phyloP scores from a whole-genome alignment of 768 basidiomycete genomes.

The Sarcodon sp. region DNA sequence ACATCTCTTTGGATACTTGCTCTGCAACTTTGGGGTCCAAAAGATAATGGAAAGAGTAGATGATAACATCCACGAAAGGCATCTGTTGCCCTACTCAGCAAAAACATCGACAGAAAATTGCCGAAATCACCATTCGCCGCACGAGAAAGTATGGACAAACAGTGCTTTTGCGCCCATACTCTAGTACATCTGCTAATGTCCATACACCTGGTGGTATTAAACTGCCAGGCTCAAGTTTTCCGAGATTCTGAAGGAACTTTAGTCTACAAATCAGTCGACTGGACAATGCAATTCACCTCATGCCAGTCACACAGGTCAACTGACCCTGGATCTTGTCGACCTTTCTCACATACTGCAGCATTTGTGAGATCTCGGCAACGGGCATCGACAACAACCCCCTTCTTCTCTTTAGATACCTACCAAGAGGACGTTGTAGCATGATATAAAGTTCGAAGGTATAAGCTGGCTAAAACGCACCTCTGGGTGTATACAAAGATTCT shows the following conservation, averaged over 20 bases:
- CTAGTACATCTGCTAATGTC: slow-evolving; percentile 87
- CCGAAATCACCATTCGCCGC: slow-evolving; percentile 71
- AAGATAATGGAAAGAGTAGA: slow-evolving; percentile 98
- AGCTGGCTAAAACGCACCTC: slow-evolving; percentile 37
- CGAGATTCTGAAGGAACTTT: slow-evolving; percentile 49
- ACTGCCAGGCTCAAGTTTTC: slow-evolving; percentile 67
- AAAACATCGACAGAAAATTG: background rate
- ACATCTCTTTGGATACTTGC: slow-evolving; percentile 95
- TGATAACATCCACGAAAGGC: slow-evolving; percentile 91
- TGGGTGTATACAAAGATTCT: slow-evolving; percentile 93
- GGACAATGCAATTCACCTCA: slow-evolving; percentile 42
- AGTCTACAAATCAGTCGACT: slow-evolving; percentile 3
- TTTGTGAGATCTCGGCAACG: slow-evolving; percentile 93
- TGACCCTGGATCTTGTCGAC: slow-evolving; percentile 76
- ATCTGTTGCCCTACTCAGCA: slow-evolving; percentile 37
- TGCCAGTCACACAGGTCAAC: slow-evolving; percentile 92
- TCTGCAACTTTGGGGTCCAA: slow-evolving; percentile 99
- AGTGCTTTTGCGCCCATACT: slow-evolving; percentile 74
- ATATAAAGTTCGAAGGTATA: background rate
- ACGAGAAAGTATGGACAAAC: slow-evolving; percentile 95
- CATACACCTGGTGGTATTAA: slow-evolving; percentile 80
- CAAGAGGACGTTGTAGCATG: background rate
- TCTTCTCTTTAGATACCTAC: slow-evolving; percentile 95
- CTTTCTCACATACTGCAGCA: slow-evolving; percentile 70
- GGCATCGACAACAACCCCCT: slow-evolving; percentile 94